A percentile compares a stretch with the other conserved stretches of the same genome.
Conservation (phyloP, 106 monocot genomes). For the Acanthochlamys bracteata region DNA sequence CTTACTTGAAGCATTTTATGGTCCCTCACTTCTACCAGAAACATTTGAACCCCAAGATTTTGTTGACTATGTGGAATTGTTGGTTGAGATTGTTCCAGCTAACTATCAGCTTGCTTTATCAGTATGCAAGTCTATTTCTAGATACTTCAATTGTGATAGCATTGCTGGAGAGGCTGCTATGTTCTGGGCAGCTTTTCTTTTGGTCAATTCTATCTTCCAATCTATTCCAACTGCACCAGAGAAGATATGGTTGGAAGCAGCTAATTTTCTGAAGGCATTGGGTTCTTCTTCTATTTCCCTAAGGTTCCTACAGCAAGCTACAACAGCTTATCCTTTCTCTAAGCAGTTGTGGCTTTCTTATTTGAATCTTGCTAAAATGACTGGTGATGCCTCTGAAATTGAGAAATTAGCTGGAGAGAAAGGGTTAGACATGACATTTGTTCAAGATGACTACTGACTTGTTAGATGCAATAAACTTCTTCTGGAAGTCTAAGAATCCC, state of each 20-base stretch:
- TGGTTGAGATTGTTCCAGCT: slow-evolving; percentile 61
- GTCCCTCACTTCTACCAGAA: slow-evolving; percentile 50
- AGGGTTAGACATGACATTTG: slow-evolving; percentile 42
- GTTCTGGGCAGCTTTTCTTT: slow-evolving; percentile 64
- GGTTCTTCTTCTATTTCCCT: slow-evolving; percentile 26
- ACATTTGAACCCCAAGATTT: slow-evolving; percentile 43
- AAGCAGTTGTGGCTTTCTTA: slow-evolving; percentile 66
- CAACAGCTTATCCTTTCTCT: slow-evolving; percentile 84
- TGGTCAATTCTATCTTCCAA: slow-evolving; percentile 66
- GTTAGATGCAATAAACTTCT: neutral
- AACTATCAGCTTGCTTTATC: slow-evolving; percentile 69
- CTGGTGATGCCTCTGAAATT: slow-evolving; percentile 21
- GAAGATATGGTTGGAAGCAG: slow-evolving; percentile 52
- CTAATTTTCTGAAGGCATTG: slow-evolving; percentile 20
- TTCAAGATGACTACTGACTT: neutral
- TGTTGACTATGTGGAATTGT: slow-evolving; percentile 53
- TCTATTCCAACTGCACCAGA: slow-evolving; percentile 71
- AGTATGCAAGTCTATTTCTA: slow-evolving; percentile 25
- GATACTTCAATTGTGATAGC: slow-evolving; percentile 9
- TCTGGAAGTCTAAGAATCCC: too few relatives aligned
- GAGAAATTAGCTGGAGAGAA: slow-evolving; percentile 54
- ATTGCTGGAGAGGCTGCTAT: slow-evolving; percentile 20
- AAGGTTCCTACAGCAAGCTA: slow-evolving; percentile 53
- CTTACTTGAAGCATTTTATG: slow-evolving; percentile 63
- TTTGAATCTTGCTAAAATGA: slow-evolving; percentile 22